A percentile compares a stretch with the other conserved stretches of the same genome.
Evolutionary conservation across 805 yeast species (phyloP).

Genomic region (Saccharomycopsis sp.): DNA sequence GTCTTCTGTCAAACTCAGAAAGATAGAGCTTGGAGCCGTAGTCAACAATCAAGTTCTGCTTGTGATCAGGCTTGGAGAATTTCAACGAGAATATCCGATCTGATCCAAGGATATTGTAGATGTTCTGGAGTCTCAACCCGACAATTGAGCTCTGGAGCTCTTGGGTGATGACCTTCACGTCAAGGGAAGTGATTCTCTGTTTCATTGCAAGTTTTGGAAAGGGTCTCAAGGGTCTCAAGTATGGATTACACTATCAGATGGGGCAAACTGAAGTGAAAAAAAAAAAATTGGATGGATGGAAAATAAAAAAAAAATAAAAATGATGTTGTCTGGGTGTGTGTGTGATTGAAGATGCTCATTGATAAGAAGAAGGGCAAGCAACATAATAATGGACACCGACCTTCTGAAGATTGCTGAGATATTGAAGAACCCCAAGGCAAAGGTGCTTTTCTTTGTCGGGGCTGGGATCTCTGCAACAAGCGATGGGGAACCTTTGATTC

Average conservation of each 20-base stretch:
- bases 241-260: too few relatives aligned
- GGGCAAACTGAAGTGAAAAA: too few relatives aligned
- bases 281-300: too few relatives aligned
- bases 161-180: constrained; percentile 57
- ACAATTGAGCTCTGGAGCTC: constrained; percentile 54
- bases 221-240: too few relatives aligned
- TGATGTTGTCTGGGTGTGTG: too few relatives aligned
- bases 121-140: constrained; percentile 70
- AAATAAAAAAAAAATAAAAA: too few relatives aligned
- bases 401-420: constrained; percentile 10
- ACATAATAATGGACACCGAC: neutral
- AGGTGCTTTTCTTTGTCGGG: constrained; percentile 67
- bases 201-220: too few relatives aligned
- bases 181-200: constrained; percentile 84
- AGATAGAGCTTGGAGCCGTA: constrained; percentile 77
- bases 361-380: too few relatives aligned
- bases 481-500: constrained; percentile 36
- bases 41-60: constrained; percentile 65
- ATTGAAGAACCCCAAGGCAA: constrained; percentile 24
- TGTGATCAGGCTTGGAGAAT: constrained; percentile 77
- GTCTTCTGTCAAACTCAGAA: constrained; percentile 74
- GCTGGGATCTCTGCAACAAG: constrained; percentile 93
- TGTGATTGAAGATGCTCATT: too few relatives aligned
- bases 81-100: constrained; percentile 67
- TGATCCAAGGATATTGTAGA: constrained; percentile 70